These are phyloP conservation scores for Millerago galiae DNA, from an alignment of 805 yeast genomes.

Conservation along the genomic window DNA sequence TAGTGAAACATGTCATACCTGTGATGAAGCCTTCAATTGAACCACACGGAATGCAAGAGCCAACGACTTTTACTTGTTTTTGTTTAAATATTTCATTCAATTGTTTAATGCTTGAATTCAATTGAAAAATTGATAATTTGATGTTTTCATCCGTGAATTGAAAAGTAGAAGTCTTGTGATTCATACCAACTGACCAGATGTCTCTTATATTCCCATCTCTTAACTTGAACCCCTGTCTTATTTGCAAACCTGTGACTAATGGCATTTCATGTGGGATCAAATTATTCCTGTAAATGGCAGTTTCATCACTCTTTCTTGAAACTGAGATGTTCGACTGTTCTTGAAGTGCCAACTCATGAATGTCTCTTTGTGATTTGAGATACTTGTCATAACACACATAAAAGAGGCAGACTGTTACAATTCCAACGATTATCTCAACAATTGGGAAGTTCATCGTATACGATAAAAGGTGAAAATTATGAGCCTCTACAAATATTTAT, in stretches of 20 bases:
- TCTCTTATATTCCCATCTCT: slow-evolving; percentile 75
- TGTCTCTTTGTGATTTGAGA: slow-evolving; percentile 38
- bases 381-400: slow-evolving; percentile 20
- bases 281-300: slow-evolving; percentile 71
- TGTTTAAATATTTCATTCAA: slow-evolving; percentile 16
- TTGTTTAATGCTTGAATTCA: slow-evolving; percentile 27
- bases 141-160: slow-evolving; percentile 22
- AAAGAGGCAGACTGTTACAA: slow-evolving; percentile 39
- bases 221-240: slow-evolving; percentile 55
- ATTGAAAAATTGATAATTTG: slow-evolving; percentile 8
- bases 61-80: slow-evolving; percentile 22
- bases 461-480: too few species aligned
- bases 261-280: slow-evolving; percentile 69
- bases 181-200: slow-evolving; percentile 54
- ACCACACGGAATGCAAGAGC: slow-evolving; percentile 23
- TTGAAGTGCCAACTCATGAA: slow-evolving; percentile 47
- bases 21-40: slow-evolving; percentile 32
- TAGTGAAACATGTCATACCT: slow-evolving; percentile 38
- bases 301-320: slow-evolving; percentile 59
- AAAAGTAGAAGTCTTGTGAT: slow-evolving; percentile 18
- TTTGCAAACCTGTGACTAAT: slow-evolving; percentile 60
- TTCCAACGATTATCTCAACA: neutral
- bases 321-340: slow-evolving; percentile 63
- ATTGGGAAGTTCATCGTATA: neutral
- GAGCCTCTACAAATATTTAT: too few species aligned